A percentile compares a stretch with the other conserved stretches of the same genome.
Evolutionary conservation across 129 eudicot species (phyloP).

Genomic region (sunflower (Helianthus annuus)): HanXRQr2.0-SUNRISE NC_035447.2:9022113-9022612

Average conservation of each 20-base stretch:
- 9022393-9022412: neutral
- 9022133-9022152: constrained; percentile 4
- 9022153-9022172: constrained; percentile 9
- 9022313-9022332: constrained; percentile 6
- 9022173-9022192: constrained; percentile 4
- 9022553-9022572: neutral
- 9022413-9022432: constrained; percentile 13
- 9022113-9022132: constrained; percentile 6
- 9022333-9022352: neutral
- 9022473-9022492: constrained; percentile 6
- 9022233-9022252: constrained; percentile 5
- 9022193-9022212: neutral
- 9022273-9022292: constrained; percentile 1
- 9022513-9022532: constrained; percentile 7
- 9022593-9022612: neutral
- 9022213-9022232: constrained; percentile 10
- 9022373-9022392: neutral
- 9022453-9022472: neutral
- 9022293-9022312: neutral
- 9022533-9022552: constrained; percentile 1
- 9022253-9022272: constrained; percentile 13
- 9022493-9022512: constrained; percentile 10
- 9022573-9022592: neutral
- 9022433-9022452: neutral
- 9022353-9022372: neutral